Conservation (phyloP, 176 grass and related monocot genomes). For the Musa troglodytarum region DNA sequence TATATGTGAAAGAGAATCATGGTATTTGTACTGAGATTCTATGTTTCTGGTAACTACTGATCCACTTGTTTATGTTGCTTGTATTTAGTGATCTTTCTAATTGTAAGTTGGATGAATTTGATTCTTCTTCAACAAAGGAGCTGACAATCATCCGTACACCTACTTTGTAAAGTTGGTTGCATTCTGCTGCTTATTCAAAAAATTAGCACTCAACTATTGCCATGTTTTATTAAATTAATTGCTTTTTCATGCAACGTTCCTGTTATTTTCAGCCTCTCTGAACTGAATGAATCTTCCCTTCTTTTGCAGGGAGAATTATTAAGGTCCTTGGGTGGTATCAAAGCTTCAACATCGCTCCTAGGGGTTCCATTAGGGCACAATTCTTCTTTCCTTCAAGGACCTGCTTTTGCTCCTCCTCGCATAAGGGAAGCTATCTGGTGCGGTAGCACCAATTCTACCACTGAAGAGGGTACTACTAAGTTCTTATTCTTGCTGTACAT, state of each 20-base stretch:
- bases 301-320: conserved; percentile 58
- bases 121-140: too few species aligned
- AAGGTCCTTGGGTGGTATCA: conserved; percentile 56
- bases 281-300: background rate
- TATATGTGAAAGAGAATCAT: background rate
- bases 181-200: too few species aligned
- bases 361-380: conserved; percentile 94
- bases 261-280: background rate
- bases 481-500: background rate
- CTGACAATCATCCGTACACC: too few species aligned
- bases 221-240: conserved; percentile 1
- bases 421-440: conserved; percentile 99
- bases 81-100: too few species aligned
- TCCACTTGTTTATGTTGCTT: too few species aligned
- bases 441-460: conserved; percentile 92
- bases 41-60: too few species aligned
- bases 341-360: conserved; percentile 67
- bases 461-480: conserved; percentile 64
- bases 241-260: background rate
- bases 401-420: conserved; percentile 92
- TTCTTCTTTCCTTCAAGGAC: conserved; percentile 93
- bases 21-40: too few species aligned
- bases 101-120: too few species aligned
- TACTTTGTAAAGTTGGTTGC: too few species aligned
- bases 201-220: background rate